These are phyloP conservation scores for Citrullus colocynthis DNA, from an alignment of 306 rosid genomes.

Conservation along the genomic window DNA sequence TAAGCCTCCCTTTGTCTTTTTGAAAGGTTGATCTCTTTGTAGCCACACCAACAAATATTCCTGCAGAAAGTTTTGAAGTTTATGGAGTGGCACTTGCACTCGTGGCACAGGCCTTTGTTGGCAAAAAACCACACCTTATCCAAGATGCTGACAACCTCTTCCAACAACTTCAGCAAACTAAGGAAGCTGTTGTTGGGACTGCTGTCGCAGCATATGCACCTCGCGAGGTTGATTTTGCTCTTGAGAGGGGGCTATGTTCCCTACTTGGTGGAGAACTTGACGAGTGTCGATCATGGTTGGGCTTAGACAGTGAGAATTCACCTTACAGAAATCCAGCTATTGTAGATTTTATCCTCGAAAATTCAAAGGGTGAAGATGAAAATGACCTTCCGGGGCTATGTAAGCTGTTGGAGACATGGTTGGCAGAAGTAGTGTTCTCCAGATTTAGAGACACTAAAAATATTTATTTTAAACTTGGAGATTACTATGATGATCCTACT, in stretches of 20 bases:
- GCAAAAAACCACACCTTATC: conserved; percentile 80
- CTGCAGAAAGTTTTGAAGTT: conserved; percentile 94
- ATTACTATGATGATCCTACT: conserved; percentile 81
- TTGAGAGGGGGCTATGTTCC: conserved; percentile 94
- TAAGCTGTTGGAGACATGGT: conserved; percentile 80
- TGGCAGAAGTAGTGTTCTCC: conserved; percentile 88
- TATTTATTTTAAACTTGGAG: conserved; percentile 66
- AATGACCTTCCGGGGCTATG: conserved; percentile 94
- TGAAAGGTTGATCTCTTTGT: conserved; percentile 86
- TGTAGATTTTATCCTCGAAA: conserved; percentile 62
- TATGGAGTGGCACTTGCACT: conserved; percentile 95
- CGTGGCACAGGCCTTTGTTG: conserved; percentile 80
- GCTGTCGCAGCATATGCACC: conserved; percentile 34
- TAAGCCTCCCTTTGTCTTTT: background rate
- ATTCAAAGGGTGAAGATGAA: conserved; percentile 61
- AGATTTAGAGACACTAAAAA: conserved; percentile 79
- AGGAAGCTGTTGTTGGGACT: conserved; percentile 35
- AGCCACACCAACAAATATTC: conserved; percentile 85
- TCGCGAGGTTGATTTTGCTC: conserved; percentile 74
- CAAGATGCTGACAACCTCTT: conserved; percentile 85
- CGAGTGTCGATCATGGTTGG: conserved; percentile 75
- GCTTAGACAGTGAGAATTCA: conserved; percentile 60
- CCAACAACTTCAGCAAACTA: conserved; percentile 89
- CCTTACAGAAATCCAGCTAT: conserved; percentile 72
- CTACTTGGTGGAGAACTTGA: conserved; percentile 90